phyloP scores from a whole-genome alignment of 1,284 basidiomycete genomes.

The Sporisorium reilianum region DNA sequence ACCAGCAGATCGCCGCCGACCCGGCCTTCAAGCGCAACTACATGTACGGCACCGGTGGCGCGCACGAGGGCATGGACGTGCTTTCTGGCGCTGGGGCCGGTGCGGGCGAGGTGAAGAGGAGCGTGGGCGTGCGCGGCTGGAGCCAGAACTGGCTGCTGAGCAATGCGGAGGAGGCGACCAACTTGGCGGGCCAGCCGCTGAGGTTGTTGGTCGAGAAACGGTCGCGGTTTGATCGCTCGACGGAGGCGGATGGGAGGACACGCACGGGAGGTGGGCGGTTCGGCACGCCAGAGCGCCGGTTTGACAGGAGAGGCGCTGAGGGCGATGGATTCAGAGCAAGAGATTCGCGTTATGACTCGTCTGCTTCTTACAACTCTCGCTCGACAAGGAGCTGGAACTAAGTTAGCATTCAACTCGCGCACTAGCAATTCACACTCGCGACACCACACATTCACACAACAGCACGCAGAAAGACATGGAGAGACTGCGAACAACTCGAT shows the following conservation, averaged over 20 bases:
- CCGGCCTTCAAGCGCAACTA: not conserved
- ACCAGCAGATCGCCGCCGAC: conserved; percentile 14
- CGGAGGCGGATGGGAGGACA: not conserved
- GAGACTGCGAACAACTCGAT: not conserved
- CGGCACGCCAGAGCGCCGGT: not conserved
- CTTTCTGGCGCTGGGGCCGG: not conserved
- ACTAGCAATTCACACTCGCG: not conserved
- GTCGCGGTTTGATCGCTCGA: not conserved
- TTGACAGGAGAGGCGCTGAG: not conserved
- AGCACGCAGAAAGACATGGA: not conserved
- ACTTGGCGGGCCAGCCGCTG: conserved; percentile 26
- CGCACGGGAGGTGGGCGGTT: not conserved
- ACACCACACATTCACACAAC: not conserved
- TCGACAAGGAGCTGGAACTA: not conserved
- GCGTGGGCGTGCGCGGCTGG: conserved; percentile 11
- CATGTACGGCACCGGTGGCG: not conserved
- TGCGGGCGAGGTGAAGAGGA: not conserved
- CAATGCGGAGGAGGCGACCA: conserved; percentile 31
- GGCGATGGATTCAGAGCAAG: not conserved
- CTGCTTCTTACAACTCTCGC: not conserved
- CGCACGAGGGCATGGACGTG: conserved; percentile 1
- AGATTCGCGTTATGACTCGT: not conserved
- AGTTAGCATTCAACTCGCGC: not conserved
- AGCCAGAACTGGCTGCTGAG: conserved; percentile 26
- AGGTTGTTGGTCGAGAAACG: conserved; percentile 8